Base-by-base conservation (phyloP, 129 eudicot genomes). In the sunflower (Helianthus annuus) region DNA sequence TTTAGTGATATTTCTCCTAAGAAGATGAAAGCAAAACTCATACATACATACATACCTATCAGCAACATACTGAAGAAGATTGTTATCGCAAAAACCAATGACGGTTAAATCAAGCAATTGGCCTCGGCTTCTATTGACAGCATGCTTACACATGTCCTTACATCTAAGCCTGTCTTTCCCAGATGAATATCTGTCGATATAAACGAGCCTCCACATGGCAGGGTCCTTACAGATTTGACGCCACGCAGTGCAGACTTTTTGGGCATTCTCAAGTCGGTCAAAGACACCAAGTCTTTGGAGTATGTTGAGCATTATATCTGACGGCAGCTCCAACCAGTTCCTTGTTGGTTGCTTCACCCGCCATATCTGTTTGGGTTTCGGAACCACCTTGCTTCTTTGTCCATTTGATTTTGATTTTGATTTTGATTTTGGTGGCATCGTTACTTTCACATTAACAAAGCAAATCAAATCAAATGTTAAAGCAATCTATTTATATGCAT, bases 301-400 rank as follows among this genome's bases (percentile, higher is more conserved):
- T 22, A 57, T 57, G 3, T 57, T 57, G n/a, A 24, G n/a, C 63
- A 24, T 57, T 24, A 57, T 10, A 22, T 57, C 63, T 11, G 63
- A 57, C 6, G 63, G 63, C n/a, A 57, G 63, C 36, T 57, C 63
- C 63, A 57, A 57, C 63, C 63, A 57, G 36, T 57, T 22, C 63
- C 63, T 57, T 24, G 38, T 24, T 4, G 63, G 39, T n/a, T 57
- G 63, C 63, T 57, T 57, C 38, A 22, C 63, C 4, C 13, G 63
- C 36, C 63, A 54, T 15, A 5, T 10, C 60, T 54, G 60, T 54
- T 54, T 54, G 4, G 60, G 27, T 17, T 54, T 54, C 11, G 60
- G 27, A 7, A 54, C 29, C 1, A 54, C 6, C 63, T 22, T 57
- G 38, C 6, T 9, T 57, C 12, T 57, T 2, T n/a, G n/a, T n/a